Percentiles rank a stretch among this genome's conserved stretches.
Evolutionary conservation across 306 rosid species (phyloP).

Genomic region (Dryas alaskensis): DNA sequence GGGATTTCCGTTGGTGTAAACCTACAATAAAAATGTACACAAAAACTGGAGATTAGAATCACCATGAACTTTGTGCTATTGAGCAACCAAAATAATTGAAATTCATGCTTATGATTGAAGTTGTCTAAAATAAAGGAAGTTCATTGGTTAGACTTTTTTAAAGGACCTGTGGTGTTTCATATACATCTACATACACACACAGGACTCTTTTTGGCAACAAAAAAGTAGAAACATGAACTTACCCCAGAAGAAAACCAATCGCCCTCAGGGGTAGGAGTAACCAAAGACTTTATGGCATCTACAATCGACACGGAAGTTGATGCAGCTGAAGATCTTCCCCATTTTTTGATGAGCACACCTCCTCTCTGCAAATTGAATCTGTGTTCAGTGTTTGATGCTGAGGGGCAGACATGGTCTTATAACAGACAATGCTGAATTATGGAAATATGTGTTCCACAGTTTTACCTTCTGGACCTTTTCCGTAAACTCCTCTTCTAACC

Average conservation of each 20-base stretch:
- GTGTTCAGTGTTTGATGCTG: conserved; percentile 18
- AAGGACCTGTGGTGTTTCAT: background rate
- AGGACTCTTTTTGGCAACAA: background rate
- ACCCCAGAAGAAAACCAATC: conserved; percentile 98
- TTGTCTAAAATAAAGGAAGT: background rate
- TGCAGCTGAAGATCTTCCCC: conserved; percentile 99
- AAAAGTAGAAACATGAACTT: conserved; percentile 30
- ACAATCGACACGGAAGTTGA: conserved; percentile 85
- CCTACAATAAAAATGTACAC: conserved; percentile 42
- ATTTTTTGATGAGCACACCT: conserved; percentile 77
- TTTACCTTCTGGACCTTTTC: conserved; percentile 82
- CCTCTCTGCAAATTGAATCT: conserved; percentile 68
- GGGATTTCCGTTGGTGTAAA: conserved; percentile 82
- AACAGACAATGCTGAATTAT: background rate
- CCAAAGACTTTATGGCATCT: conserved; percentile 80
- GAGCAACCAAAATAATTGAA: conserved; percentile 6
- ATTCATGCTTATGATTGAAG: background rate
- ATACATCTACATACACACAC: background rate
- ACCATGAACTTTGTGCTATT: background rate
- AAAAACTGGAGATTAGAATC: conserved; percentile 20
- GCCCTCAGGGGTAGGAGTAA: conserved; percentile 90
- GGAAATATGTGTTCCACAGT: background rate
- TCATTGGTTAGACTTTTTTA: background rate
- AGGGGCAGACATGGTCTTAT: background rate
- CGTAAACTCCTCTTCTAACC: conserved; percentile 95